Conservation (phyloP, 257 asterid species). For the Capsicum baccatum region DNA sequence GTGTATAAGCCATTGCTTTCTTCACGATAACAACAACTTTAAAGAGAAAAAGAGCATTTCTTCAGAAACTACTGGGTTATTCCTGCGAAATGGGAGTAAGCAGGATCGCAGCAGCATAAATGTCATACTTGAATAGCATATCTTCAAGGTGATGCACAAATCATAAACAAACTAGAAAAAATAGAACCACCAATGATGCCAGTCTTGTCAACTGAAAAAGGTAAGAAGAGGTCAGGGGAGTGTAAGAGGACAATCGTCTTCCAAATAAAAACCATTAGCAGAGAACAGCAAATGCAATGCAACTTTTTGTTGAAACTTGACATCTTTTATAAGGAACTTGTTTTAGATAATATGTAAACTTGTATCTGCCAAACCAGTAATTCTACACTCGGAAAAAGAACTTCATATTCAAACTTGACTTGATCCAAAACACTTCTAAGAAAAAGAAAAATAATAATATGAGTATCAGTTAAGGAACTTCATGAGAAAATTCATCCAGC, state of each 20-base stretch:
- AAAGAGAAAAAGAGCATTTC: conserved; percentile 25
- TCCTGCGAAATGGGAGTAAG: neutral
- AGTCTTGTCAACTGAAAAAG: conserved; percentile 24
- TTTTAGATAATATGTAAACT: neutral
- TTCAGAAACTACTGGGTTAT: conserved; percentile 3
- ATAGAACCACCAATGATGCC: neutral
- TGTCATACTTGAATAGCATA: neutral
- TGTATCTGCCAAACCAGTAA: conserved; percentile 1
- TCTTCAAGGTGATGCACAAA: conserved; percentile 6
- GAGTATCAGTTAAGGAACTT: neutral
- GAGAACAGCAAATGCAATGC: neutral
- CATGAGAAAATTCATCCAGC: neutral
- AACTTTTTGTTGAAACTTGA: conserved; percentile 11
- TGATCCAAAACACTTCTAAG: neutral
- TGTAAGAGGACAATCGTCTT: neutral
- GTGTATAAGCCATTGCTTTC: conserved; percentile 48
- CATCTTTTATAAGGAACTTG: neutral
- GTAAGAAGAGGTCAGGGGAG: neutral
- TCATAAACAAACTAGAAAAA: neutral
- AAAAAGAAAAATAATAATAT: neutral
- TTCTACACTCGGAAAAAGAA: neutral
- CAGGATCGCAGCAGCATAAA: neutral
- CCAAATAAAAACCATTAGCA: neutral
- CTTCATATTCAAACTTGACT: neutral
- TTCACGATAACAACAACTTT: conserved; percentile 21